phyloP scores from a whole-genome alignment of 257 asterid species.

The Solanum sparsipilum region DNA sequence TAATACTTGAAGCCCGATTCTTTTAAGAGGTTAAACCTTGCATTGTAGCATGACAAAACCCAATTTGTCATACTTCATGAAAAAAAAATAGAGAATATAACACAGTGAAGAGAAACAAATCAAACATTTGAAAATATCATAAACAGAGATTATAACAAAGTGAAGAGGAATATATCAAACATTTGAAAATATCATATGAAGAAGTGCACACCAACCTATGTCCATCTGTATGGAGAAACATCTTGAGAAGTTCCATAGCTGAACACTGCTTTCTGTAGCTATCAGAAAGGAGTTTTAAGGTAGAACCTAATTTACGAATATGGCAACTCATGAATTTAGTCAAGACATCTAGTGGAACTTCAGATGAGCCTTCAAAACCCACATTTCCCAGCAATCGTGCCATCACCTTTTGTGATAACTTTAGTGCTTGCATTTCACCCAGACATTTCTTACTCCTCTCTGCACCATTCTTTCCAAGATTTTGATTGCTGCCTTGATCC shows the following conservation, averaged over 20 bases:
- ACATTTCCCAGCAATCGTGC: slow-evolving; percentile 53
- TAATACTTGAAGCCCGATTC: not conserved
- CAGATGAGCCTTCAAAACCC: slow-evolving; percentile 87
- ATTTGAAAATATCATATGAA: slow-evolving; percentile 7
- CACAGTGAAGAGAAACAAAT: not conserved
- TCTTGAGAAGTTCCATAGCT: slow-evolving; percentile 70
- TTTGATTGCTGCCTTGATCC: slow-evolving; percentile 60
- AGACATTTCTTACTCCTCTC: slow-evolving; percentile 49
- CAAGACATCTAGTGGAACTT: slow-evolving; percentile 57
- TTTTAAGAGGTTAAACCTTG: not conserved
- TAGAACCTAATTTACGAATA: slow-evolving; percentile 65
- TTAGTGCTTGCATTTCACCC: slow-evolving; percentile 71
- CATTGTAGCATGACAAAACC: not conserved
- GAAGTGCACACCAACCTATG: slow-evolving; percentile 47
- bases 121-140: slow-evolving; percentile 1
- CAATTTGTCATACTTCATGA: not conserved
- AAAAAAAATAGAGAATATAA: not conserved
- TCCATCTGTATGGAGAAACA: slow-evolving; percentile 83
- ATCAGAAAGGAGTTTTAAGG: slow-evolving; percentile 68
- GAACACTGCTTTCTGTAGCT: slow-evolving; percentile 89
- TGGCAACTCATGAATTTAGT: slow-evolving; percentile 73
- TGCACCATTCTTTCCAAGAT: slow-evolving; percentile 49
- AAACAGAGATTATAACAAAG: not conserved
- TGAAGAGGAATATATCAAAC: not conserved
- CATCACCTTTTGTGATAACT: slow-evolving; percentile 62